Evolutionary conservation across 2,329 filamentous ascomycete genomes (phyloP), one percentile per base, ranked within the genome.

Genomic region (Pseudogymnoascus pannorum): DNA sequence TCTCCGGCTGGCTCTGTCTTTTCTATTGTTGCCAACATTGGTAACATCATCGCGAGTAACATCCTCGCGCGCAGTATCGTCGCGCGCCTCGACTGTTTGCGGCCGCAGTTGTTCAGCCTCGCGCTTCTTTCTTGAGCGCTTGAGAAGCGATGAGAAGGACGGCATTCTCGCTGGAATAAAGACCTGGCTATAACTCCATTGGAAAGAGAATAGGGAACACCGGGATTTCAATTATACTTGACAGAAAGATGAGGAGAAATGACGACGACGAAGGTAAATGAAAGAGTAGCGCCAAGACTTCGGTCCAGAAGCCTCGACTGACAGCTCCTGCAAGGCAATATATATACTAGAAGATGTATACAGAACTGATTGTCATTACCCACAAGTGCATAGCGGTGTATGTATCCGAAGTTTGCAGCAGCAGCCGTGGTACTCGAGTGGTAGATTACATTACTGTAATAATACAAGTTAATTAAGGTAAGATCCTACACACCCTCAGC

Each of bases 121-220:
- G 59, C 66, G 65, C 11, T 64, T 61, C 36, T 57, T 65, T 44
- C 63, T 62, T 16, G 66, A 60, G 51, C 42, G 58, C 62, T 66
- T 69, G 36, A 71, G 61, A 38, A 71, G 68, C 24, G 69, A 63
- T 35, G 59, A 66, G 62, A 71, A 66, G 7, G 65, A 66, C 62
- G 69, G 69, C 69, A 71, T 71, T 54, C 48, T 54, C 26, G 48
- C 26, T 54, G 24, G 26, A 29, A 54, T 54, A 12, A 54, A 54
- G 48, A 31, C 8, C 48, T 54, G 48, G 48, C 48, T 54, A 54
- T 54, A 54, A 54, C 48, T 31, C 48, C 48, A 54, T 54, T 54
- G 26, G 48, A 14, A 31, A 54, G n/a, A 12, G 9, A 54, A 31
- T 18, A 54, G 16, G 26, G 24, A 5, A 31, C 11, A 54, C 48